Conservation (phyloP, 2,329 filamentous ascomycete genomes). For the Trichophyton rubrum region DNA sequence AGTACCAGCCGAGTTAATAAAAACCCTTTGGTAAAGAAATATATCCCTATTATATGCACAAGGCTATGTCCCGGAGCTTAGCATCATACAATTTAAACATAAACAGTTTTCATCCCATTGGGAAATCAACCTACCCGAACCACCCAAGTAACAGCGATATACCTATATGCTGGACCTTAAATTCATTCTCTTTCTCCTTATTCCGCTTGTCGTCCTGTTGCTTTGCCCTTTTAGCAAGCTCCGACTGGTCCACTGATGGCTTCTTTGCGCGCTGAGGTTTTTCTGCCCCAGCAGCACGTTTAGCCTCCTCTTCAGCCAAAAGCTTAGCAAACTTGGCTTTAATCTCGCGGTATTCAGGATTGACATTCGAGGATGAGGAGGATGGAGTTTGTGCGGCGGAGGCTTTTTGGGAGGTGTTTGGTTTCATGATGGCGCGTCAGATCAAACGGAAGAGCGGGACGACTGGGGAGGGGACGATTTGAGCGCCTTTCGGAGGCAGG, state of each 20-base stretch:
- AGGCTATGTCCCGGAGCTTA: constrained; percentile 29
- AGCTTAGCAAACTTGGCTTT: constrained; percentile 16
- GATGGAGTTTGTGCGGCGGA: neutral
- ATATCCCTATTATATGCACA: constrained; percentile 69
- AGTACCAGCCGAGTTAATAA: constrained; percentile 75
- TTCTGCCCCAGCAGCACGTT: constrained; percentile 7
- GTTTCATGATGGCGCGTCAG: constrained; percentile 7
- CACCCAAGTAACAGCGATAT: constrained; percentile 28
- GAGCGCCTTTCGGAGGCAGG: neutral
- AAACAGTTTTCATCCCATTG: neutral
- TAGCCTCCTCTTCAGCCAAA: constrained; percentile 14
- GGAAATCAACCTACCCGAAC: constrained; percentile 27
- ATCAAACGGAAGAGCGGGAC: neutral
- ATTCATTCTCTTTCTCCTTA: constrained; percentile 25
- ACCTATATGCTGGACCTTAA: constrained; percentile 28
- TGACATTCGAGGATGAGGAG: neutral
- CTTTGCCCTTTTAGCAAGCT: constrained; percentile 16
- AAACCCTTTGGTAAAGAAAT: constrained; percentile 90
- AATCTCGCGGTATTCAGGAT: constrained; percentile 12
- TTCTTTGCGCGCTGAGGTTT: constrained; percentile 1
- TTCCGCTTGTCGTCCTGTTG: constrained; percentile 20
- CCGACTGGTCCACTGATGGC: constrained; percentile 10
- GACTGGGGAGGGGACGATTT: neutral
- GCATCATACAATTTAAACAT: neutral
- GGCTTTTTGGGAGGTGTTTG: constrained; percentile 3